These are phyloP conservation scores for Psilocybe sp. DNA, from an alignment of 768 basidiomycete genomes.

Conservation along the genomic window DNA sequence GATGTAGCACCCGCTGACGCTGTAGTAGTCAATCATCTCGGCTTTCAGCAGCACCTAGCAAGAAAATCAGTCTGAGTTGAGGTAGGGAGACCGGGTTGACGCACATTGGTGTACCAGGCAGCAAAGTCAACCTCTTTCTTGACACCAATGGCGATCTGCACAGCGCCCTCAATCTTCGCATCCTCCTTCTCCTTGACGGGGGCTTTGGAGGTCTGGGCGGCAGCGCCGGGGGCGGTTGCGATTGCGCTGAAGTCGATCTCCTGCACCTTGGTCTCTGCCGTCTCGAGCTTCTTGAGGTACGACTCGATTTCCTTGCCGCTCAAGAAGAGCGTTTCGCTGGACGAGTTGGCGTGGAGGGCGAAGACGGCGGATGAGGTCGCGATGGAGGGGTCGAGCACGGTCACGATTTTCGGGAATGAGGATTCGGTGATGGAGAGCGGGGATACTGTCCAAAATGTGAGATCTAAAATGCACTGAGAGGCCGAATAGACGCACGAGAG, in stretches of 20 bases:
- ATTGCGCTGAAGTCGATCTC: conserved; percentile 72
- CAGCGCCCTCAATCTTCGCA: conserved; percentile 81
- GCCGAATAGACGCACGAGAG: conserved; percentile 60
- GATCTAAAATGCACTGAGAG: not conserved
- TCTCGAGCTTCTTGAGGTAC: conserved; percentile 73
- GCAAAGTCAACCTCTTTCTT: conserved; percentile 96
- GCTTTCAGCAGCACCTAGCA: conserved; percentile 91
- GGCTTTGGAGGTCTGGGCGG: conserved; percentile 35
- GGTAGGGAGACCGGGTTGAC: conserved; percentile 17
- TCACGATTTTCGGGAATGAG: conserved; percentile 68
- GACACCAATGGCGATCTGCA: conserved; percentile 91
- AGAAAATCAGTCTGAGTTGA: conserved; percentile 7
- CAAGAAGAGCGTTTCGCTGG: conserved; percentile 72
- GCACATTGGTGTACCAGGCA: conserved; percentile 89
- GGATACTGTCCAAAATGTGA: conserved; percentile 56
- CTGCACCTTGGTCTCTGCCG: conserved; percentile 58
- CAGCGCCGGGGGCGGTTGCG: conserved; percentile 39
- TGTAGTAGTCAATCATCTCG: conserved; percentile 99
- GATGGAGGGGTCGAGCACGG: conserved; percentile 78
- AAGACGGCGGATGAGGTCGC: conserved; percentile 62
- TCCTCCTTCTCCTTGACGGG: conserved; percentile 63
- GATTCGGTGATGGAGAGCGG: conserved; percentile 66
- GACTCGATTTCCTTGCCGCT: conserved; percentile 71
- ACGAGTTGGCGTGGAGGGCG: conserved; percentile 75
- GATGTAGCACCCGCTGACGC: conserved; percentile 97